Base-by-base conservation (phyloP, 2,329 filamentous ascomycete genomes). In the Penicillium sp. region DNA sequence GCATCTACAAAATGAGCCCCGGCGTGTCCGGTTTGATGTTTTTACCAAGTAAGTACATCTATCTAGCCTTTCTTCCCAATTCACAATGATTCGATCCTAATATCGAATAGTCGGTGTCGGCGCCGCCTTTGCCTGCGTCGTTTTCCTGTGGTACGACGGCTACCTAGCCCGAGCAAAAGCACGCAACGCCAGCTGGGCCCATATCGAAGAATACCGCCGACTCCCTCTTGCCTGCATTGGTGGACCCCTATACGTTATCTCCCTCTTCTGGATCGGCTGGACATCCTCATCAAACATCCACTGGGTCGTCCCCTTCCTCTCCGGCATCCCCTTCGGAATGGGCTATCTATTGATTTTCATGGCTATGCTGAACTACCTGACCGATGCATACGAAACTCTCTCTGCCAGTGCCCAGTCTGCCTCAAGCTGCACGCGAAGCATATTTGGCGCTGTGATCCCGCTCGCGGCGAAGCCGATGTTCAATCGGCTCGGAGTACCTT, bases 161-260 rank as follows among this genome's bases (percentile, higher is more conserved):
- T 78, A 83, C 40, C 78, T 91, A 14, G 72, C 74, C 2, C 76
- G 76, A 44, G 84, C 84, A 1, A 78, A 81, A 60, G 69, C 69
- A n/a, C 62, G 61, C 32, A 53, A 64, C 14, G 61, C 62, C 23
- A 48, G 41, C 14, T 66, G 63, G 63, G 56, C 63, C 18, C 53
- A 42, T n/a, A 61, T 64, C 13, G 63, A 66, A 58, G 67, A 70
- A 53, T 89, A 85, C 67, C 80, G 85, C 7, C 82, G 89, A 2
- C 78, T 93, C 0, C 89, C 89, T 0, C 79, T 92, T 2, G 89
- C 88, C 7, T 88, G 84, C 64, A 63, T 90, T 19, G 89, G 87
- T 1, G 87, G 88, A 0, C 88, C 88, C 0, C 73, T 90, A 35
- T 70, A 67, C 35, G 68, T 71, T 7, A 57, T 72, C 78, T 83